A percentile compares a stretch with the other conserved stretches of the same genome.
Evolutionary conservation across 2,329 filamentous ascomycete genomes (phyloP).

Genomic region (Fusarium sp.): DNA sequence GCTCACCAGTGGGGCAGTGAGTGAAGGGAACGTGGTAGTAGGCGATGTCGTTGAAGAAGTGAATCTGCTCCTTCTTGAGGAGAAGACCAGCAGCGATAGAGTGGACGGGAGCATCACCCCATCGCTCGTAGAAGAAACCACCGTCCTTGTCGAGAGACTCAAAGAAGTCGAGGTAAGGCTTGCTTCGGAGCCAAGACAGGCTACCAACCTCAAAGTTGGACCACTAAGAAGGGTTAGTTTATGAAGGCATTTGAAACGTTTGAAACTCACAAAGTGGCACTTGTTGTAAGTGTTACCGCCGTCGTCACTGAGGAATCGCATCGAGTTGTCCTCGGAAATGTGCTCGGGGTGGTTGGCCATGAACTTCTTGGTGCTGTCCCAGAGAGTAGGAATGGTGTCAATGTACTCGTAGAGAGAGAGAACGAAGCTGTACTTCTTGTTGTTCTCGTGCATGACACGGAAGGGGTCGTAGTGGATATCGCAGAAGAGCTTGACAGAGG

Average conservation of each 20-base stretch:
- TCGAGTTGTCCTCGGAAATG: slow-evolving; percentile 83
- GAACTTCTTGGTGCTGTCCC: slow-evolving; percentile 96
- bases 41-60: slow-evolving; percentile 99
- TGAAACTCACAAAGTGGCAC: slow-evolving; percentile 86
- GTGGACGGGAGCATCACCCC: slow-evolving; percentile 97
- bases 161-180: slow-evolving; percentile 92
- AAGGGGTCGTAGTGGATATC: slow-evolving; percentile 97
- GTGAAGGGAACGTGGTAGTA: slow-evolving; percentile 99
- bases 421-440: slow-evolving; percentile 98
- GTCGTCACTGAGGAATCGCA: slow-evolving; percentile 93
- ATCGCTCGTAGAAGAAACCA: slow-evolving; percentile 99
- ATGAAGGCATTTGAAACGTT: not conserved
- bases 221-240: slow-evolving; percentile 71
- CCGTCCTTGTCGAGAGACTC: slow-evolving; percentile 88
- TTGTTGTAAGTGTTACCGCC: slow-evolving; percentile 93
- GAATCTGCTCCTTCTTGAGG: slow-evolving; percentile 91
- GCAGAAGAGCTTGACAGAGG: slow-evolving; percentile 95
- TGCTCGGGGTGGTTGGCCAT: slow-evolving; percentile 92
- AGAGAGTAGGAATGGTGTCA: slow-evolving; percentile 95
- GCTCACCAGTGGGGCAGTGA: slow-evolving; percentile 93
- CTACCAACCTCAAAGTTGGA: slow-evolving; percentile 99
- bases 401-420: slow-evolving; percentile 96
- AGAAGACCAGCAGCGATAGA: slow-evolving; percentile 93
- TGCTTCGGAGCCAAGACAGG: slow-evolving; percentile 90
- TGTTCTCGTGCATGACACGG: slow-evolving; percentile 94